These are phyloP conservation scores for Phaeomoniella chlamydospora DNA, from an alignment of 2,329 filamentous ascomycete genomes.

Conservation along the genomic window DNA sequence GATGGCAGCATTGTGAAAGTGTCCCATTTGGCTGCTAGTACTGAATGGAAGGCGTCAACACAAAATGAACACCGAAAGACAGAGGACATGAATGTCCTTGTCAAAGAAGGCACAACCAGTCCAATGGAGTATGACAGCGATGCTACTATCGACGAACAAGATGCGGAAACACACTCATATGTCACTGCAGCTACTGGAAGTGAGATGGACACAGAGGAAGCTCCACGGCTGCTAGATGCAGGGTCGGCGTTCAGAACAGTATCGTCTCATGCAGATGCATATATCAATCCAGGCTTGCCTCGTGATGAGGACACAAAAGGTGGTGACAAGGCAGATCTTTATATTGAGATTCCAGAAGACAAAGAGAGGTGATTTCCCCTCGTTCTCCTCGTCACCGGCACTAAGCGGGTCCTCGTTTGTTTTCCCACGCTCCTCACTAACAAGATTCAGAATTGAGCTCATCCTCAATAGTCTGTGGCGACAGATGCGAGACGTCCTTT, in stretches of 20 bases:
- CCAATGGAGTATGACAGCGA: not conserved
- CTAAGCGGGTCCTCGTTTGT: not conserved
- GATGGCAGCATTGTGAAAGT: not conserved
- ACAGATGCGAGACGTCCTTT: not conserved
- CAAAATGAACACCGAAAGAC: too few relatives aligned
- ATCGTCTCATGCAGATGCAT: too few relatives aligned
- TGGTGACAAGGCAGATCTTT: not conserved
- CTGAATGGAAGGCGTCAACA: too few relatives aligned
- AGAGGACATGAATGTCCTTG: too few relatives aligned
- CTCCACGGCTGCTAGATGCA: not conserved
- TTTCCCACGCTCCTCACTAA: too few relatives aligned
- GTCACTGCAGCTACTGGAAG: too few relatives aligned
- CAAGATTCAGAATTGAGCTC: not conserved
- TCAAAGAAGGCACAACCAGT: too few relatives aligned
- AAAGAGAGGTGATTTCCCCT: not conserved
- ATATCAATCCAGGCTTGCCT: too few relatives aligned
- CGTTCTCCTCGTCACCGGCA: too few relatives aligned
- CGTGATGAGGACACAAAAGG: not conserved
- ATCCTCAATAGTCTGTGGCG: not conserved
- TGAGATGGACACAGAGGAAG: not conserved
- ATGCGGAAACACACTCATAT: too few relatives aligned
- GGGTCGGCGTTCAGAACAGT: too few relatives aligned
- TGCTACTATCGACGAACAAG: not conserved
- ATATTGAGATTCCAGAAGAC: not conserved
- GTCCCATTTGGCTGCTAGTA: not conserved